A percentile compares a stretch with the other conserved stretches of the same genome.
phyloP scores from a whole-genome alignment of 2,329 filamentous ascomycete genomes.

The Coniochaeta sp. region DNA sequence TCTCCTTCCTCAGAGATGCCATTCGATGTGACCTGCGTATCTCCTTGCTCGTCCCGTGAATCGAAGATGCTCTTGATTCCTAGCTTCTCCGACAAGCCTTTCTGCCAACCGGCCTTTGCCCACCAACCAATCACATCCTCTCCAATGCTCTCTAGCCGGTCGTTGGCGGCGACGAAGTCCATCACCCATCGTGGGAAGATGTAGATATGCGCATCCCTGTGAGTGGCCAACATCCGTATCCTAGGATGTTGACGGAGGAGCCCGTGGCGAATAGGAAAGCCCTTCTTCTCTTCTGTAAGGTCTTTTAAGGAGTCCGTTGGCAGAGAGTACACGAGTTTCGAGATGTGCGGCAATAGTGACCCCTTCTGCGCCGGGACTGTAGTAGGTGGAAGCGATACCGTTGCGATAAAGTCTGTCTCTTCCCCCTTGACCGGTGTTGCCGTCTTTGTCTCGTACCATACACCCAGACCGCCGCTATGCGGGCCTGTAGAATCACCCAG shows the following conservation, averaged over 20 bases:
- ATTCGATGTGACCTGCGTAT: constrained; percentile 16
- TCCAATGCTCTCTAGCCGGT: constrained; percentile 77
- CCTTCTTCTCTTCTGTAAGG: constrained; percentile 66
- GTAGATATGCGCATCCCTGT: constrained; percentile 91
- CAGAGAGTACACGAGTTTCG: constrained; percentile 77
- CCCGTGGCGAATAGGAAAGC: constrained; percentile 66
- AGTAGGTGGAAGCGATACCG: constrained; percentile 56
- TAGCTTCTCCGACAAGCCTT: constrained; percentile 71
- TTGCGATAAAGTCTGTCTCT: constrained; percentile 87
- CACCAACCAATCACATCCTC: constrained; percentile 93
- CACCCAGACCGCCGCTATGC: constrained; percentile 69
- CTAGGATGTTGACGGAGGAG: constrained; percentile 68
- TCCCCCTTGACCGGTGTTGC: constrained; percentile 77
- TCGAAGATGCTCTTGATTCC: constrained; percentile 59
- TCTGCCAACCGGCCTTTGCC: constrained; percentile 91
- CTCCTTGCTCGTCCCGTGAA: constrained; percentile 15
- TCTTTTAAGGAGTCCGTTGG: constrained; percentile 88
- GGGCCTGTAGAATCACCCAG: constrained; percentile 39
- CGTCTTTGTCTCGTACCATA: constrained; percentile 83
- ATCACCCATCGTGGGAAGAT: constrained; percentile 89
- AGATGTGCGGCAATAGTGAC: constrained; percentile 60
- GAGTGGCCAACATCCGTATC: constrained; percentile 72
- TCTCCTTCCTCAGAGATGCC: constrained; percentile 6
- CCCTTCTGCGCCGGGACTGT: constrained; percentile 52
- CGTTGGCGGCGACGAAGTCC: constrained; percentile 72